Evolutionary conservation across 441 rosid genomes (phyloP), one percentile per base, ranked within the genome.

Genomic region (Mallotus japonicus): DNA sequence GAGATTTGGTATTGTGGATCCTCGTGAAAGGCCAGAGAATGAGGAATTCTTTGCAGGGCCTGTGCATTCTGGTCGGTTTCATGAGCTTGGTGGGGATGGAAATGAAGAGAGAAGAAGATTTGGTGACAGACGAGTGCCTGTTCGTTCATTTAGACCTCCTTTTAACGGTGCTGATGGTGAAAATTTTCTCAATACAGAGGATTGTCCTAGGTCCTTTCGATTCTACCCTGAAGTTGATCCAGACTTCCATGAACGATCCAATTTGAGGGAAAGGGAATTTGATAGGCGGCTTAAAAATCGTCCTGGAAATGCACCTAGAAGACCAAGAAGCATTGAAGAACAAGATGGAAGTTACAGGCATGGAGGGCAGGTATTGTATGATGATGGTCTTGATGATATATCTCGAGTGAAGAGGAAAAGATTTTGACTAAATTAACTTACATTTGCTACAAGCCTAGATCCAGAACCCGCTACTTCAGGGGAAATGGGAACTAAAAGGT

Each of bases 101-200:
- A 81, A 87, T 81, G 90, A 83, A 65, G 95, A 88, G 74, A 87
- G 93, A 69, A 89, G 97, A 77, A 83, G 90, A 69, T 83, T 87
- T 75, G 87, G 83, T 49, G 91, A 86, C 80, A 87, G 92, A 76
- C 87, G 84, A 59, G 92, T 84, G 73, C 91, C 84, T 79, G 72
- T 81, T 28, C 87, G 89, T 59, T 79, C 88, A 53, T 90, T 90
- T 82, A 85, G 92, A 80, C 82, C 84, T 72, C 74, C 89, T 76
- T 89, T 74, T 75, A 76, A 78, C 68, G 81, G 81, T 73, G 78
- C 78, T 70, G 87, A 82, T 58, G 79, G 77, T 67, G 88, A 83
- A 46, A 79, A 76, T 79, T 84, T 86, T 62, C 76, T 83, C 54
- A 80, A 78, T 76, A 63, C 82, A 28, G 93, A 85, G 67, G 85